A percentile compares a stretch with the other conserved stretches of the same genome.
phyloP scores from a whole-genome alignment of 805 yeast species.

The Kodamaea laetipori region DNA sequence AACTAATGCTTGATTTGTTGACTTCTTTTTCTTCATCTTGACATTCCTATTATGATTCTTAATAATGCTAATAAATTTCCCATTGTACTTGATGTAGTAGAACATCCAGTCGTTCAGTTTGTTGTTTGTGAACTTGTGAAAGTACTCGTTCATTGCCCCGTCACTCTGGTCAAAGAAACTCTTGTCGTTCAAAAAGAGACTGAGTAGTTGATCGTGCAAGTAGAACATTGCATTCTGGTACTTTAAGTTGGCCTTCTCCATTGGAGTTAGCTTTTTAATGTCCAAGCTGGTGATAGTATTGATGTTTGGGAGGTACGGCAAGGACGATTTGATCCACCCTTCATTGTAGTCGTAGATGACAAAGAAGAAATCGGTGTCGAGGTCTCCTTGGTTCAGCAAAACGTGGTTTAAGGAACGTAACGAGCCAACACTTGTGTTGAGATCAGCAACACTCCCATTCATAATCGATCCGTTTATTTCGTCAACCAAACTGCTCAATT shows the following conservation, averaged over 20 bases:
- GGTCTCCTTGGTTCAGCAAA: slow-evolving; percentile 17
- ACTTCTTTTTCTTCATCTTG: slow-evolving; percentile 17
- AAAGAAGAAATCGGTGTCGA: slow-evolving; percentile 41
- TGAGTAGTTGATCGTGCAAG: slow-evolving; percentile 41
- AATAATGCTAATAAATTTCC: slow-evolving; percentile 35
- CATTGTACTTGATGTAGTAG: slow-evolving; percentile 34
- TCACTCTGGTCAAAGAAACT: slow-evolving; percentile 23
- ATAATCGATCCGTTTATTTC: slow-evolving; percentile 19
- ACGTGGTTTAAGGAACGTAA: slow-evolving; percentile 25
- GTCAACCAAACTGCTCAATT: slow-evolving; percentile 25
- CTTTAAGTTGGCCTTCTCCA: slow-evolving; percentile 15
- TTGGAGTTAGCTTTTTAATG: slow-evolving; percentile 5
- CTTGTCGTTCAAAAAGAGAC: slow-evolving; percentile 29
- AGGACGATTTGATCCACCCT: slow-evolving; percentile 33
- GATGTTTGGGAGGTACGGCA: slow-evolving; percentile 36
- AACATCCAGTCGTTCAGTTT: slow-evolving; percentile 45
- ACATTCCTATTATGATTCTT: slow-evolving; percentile 33
- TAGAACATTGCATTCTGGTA: slow-evolving; percentile 35
- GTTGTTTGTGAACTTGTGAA: slow-evolving; percentile 43
- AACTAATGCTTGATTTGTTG: neutral
- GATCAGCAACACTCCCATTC: slow-evolving; percentile 5
- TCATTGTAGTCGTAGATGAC: slow-evolving; percentile 32
- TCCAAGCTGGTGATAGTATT: slow-evolving; percentile 14
- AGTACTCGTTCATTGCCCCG: slow-evolving; percentile 32
- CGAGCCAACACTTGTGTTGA: slow-evolving; percentile 27